Base-by-base conservation (phyloP, 352 stramenopile species). In the Achlya hypogyna region DNA sequence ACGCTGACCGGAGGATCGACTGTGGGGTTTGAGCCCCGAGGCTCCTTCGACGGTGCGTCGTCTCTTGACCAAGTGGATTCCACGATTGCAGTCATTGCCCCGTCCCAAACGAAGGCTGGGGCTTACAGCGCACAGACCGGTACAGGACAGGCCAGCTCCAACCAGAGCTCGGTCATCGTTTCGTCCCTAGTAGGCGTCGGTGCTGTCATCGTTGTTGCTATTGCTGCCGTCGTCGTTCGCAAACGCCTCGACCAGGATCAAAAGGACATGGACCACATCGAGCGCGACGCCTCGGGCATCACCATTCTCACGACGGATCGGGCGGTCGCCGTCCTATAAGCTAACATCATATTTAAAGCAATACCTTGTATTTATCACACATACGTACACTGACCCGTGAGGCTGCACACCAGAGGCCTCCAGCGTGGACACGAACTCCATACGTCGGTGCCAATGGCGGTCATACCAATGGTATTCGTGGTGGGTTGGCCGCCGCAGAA, bases 161-260 rank as follows among this genome's bases (percentile, higher is more conserved):
- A 49, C 27, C 12, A 31, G 28, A 25, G 25, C 29, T 32, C 31
- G 51, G 23, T 58, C 16, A 18, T 47, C 12, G 35, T 67, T n/a
- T 45, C 51, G 4, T n/a, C 40, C 8, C 8, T 27, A 3, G 42
- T 67, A 3, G 60, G 38, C 23, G 43, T 67, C n/a, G 43, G 28
- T 23, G 54, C 32, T n/a, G 54, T 64, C 34, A 38, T 51, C 5
- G 54, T 38, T 8, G 31, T 38, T 8, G 54, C 47, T 22, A 0
- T 64, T 4, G 54, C 54, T 10, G 35, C 47, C 22, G 16, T 22
- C 16, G 32, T 32, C 18, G 20, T 64, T 23, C 60, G 60, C 31
- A 67, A 67, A 22, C 60, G 60, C 60, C 56, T 51, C 60, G 59
- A 42, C 4, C 23, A 29, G 16, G 60, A 67, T 8, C 56, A 67